phyloP scores from a whole-genome alignment of 306 rosid species.

The Hippophae gyantsensis region DNA sequence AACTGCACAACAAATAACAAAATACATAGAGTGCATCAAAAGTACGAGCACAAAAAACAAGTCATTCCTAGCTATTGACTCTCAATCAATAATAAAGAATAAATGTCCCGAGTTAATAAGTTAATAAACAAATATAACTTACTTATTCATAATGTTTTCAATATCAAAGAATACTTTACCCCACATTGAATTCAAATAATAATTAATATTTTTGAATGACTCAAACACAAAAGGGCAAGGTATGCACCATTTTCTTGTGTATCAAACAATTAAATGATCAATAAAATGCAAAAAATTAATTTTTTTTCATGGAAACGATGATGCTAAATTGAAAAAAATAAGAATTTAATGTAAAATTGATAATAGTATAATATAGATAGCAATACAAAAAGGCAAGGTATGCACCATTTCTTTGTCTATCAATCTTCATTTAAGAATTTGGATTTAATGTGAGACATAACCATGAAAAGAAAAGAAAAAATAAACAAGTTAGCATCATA shows the following conservation, averaged over 20 bases:
- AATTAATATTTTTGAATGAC: no score
- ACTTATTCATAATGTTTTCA: no score
- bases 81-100: no score
- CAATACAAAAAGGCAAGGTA: constrained; percentile 15
- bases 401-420: constrained; percentile 81
- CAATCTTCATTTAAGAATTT: constrained; percentile 44
- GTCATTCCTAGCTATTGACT: no score
- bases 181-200: no score
- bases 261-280: constrained; percentile 1
- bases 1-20: constrained; percentile 31
- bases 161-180: no score
- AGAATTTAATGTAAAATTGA: background rate
- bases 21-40: background rate
- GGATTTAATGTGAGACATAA: constrained; percentile 22
- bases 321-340: background rate
- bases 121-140: no score
- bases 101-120: no score
- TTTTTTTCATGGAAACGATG: background rate
- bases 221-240: no score
- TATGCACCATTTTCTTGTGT: no score
- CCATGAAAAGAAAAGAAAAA: constrained; percentile 19
- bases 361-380: background rate
- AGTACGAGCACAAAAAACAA: background rate
- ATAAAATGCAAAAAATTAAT: background rate
- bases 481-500: constrained; percentile 33